Evolutionary conservation across 2,329 filamentous ascomycete species (phyloP).

Genomic region (Orbilia oligospora): DNA sequence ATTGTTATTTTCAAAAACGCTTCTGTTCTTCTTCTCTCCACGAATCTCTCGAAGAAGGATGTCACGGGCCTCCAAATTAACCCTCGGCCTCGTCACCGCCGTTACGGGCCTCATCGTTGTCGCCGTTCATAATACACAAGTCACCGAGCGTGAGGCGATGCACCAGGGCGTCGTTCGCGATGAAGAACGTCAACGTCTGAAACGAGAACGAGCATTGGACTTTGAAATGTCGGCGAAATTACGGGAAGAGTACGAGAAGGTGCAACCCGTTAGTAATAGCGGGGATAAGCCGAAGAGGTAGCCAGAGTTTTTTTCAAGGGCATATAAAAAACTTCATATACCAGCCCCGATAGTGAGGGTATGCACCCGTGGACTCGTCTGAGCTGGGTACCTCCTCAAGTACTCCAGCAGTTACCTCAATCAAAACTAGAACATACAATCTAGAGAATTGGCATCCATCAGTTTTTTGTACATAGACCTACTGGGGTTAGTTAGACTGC

Average conservation of each 20-base stretch:
- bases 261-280: slow-evolving; percentile 77
- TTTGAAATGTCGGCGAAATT: slow-evolving; percentile 91
- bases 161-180: slow-evolving; percentile 94
- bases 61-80: slow-evolving; percentile 91
- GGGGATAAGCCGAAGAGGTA: slow-evolving; percentile 65
- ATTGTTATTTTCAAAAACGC: too few species aligned
- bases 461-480: slow-evolving; percentile 9
- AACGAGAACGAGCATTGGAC: slow-evolving; percentile 90
- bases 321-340: background rate
- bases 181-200: slow-evolving; percentile 91
- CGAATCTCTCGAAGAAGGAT: slow-evolving; percentile 70
- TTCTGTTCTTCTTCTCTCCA: background rate
- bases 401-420: too few species aligned
- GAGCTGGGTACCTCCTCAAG: background rate
- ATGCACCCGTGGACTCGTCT: background rate
- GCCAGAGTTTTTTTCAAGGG: background rate
- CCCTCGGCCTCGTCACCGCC: slow-evolving; percentile 81
- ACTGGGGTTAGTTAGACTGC: background rate
- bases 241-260: slow-evolving; percentile 89
- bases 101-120: slow-evolving; percentile 82
- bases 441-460: background rate
- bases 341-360: background rate
- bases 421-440: too few species aligned
- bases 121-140: slow-evolving; percentile 91
- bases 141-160: slow-evolving; percentile 88